phyloP scores from a whole-genome alignment of 148 eudicot genomes.

The Persicaria maculosa region DNA sequence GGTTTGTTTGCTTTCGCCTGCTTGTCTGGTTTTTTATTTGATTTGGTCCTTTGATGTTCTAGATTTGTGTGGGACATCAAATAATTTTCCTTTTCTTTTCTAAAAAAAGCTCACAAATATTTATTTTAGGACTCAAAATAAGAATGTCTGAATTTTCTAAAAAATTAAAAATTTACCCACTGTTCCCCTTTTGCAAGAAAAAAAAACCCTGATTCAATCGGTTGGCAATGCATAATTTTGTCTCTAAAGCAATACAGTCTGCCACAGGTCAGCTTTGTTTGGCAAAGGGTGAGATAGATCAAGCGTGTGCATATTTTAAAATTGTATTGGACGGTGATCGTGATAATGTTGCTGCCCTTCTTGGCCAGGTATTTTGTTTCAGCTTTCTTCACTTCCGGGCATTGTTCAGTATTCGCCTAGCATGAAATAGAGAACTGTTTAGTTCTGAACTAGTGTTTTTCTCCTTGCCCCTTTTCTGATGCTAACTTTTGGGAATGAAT shows the following conservation, averaged over 20 bases:
- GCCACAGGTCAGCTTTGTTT: slow-evolving; percentile 83
- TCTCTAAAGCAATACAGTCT: not conserved
- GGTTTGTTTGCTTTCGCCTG: no score
- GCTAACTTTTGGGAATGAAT: slow-evolving; percentile 13
- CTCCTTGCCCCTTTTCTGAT: not conserved
- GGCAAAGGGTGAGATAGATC: slow-evolving; percentile 88
- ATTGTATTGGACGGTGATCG: slow-evolving; percentile 90
- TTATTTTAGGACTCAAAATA: no score
- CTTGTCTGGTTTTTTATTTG: no score
- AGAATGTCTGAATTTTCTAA: no score
- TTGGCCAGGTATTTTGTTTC: slow-evolving; percentile 70
- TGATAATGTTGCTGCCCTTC: slow-evolving; percentile 94
- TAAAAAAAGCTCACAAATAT: no score
- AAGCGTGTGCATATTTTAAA: slow-evolving; percentile 75
- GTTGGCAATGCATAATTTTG: not conserved
- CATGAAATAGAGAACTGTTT: not conserved
- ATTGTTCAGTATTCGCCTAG: not conserved
- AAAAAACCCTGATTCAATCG: not conserved
- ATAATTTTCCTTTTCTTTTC: no score
- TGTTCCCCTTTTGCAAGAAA: no score
- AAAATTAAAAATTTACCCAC: no score
- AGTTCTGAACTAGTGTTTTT: not conserved
- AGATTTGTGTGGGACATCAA: no score
- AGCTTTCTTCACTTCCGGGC: not conserved
- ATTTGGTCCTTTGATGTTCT: no score